phyloP scores from a whole-genome alignment of 2,329 filamentous ascomycete genomes.

The Aspergillus latus region DNA sequence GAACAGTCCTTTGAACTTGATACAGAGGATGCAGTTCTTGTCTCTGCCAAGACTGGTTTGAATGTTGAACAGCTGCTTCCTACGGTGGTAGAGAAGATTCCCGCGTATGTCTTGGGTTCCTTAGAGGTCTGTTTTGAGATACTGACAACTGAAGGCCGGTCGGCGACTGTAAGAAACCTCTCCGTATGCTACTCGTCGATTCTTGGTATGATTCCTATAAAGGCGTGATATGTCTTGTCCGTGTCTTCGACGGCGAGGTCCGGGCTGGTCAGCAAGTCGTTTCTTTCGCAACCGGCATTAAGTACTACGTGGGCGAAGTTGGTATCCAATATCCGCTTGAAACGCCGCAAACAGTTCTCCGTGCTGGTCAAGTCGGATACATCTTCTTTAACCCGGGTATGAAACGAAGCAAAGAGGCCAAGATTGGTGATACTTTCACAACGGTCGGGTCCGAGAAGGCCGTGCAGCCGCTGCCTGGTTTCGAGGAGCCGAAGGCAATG shows the following conservation, averaged over 20 bases:
- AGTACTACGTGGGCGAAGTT: constrained; percentile 93
- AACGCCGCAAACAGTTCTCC: constrained; percentile 73
- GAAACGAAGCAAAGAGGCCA: constrained; percentile 94
- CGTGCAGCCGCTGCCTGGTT: constrained; percentile 82
- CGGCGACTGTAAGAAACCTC: constrained; percentile 69
- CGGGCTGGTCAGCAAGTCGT: constrained; percentile 80
- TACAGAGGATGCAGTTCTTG: constrained; percentile 68
- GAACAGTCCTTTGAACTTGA: constrained; percentile 84
- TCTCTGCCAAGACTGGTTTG: constrained; percentile 91
- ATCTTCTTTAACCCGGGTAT: constrained; percentile 97
- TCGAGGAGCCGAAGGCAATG: constrained; percentile 98
- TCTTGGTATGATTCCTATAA: constrained; percentile 98
- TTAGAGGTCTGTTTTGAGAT: not conserved
- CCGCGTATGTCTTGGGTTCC: constrained; percentile 51
- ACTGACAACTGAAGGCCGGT: constrained; percentile 53
- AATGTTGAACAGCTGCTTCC: constrained; percentile 84
- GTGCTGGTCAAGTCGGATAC: constrained; percentile 94
- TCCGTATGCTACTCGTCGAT: constrained; percentile 87
- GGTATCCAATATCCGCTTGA: constrained; percentile 93
- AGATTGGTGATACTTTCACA: constrained; percentile 94
- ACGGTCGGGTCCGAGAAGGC: constrained; percentile 71
- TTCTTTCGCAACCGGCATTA: constrained; percentile 82
- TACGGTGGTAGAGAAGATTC: constrained; percentile 79
- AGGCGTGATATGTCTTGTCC: constrained; percentile 85
- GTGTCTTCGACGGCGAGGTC: constrained; percentile 85